These are phyloP conservation scores for Tuctoria greenei DNA, from an alignment of 176 grass and related monocot genomes.

Conservation along the genomic window DNA sequence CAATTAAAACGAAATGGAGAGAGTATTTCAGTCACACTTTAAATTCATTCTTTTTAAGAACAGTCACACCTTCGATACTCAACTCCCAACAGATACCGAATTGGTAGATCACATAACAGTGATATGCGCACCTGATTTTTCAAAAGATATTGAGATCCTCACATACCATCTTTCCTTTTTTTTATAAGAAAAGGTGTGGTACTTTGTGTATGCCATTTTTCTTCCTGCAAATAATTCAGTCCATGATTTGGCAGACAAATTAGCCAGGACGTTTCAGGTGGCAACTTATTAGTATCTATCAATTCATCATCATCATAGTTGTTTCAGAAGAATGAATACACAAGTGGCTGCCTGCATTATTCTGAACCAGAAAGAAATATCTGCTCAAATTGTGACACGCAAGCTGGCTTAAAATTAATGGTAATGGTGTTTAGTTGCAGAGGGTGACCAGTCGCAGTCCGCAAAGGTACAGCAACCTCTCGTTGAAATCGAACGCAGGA, in stretches of 20 bases:
- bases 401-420: constrained; percentile 36
- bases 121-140: not conserved
- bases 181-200: not conserved
- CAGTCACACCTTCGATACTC: constrained; percentile 9
- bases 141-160: constrained; percentile 12
- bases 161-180: constrained; percentile 26
- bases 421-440: constrained; percentile 42
- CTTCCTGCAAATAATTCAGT: not conserved
- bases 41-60: no score
- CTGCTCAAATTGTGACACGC: constrained; percentile 28
- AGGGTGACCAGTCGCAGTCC: constrained; percentile 50
- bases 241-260: constrained; percentile 9
- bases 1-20: no score
- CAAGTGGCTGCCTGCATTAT: not conserved
- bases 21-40: no score
- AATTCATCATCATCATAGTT: not conserved
- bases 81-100: constrained; percentile 28
- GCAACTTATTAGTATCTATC: constrained; percentile 27
- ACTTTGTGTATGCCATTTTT: constrained; percentile 6
- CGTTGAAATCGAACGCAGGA: constrained; percentile 41
- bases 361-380: constrained; percentile 39
- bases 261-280: constrained; percentile 1
- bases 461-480: constrained; percentile 30
- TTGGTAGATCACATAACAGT: not conserved
- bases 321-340: constrained; percentile 20